Percentiles rank a stretch among this genome's conserved stretches.
These are phyloP conservation scores for Yarrowia sp. DNA, from an alignment of 805 yeast genomes.

Conservation along the genomic window DNA sequence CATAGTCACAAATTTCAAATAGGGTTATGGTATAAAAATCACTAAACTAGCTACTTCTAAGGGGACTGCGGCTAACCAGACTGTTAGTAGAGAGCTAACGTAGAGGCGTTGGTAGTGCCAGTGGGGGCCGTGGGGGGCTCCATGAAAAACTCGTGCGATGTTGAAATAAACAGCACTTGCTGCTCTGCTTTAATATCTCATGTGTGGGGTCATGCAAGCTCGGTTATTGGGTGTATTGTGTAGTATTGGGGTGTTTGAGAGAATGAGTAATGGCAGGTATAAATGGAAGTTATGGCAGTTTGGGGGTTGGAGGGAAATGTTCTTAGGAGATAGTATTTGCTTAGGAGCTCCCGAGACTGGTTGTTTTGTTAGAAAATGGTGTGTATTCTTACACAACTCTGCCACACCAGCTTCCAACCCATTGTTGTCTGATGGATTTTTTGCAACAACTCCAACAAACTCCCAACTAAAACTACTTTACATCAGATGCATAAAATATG, in stretches of 20 bases:
- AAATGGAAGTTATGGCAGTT: background rate
- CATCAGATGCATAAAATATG: background rate
- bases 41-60: background rate
- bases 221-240: background rate
- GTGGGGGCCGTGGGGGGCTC: slow-evolving; percentile 5
- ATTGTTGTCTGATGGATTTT: background rate
- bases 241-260: background rate
- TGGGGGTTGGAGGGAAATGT: background rate
- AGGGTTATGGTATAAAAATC: slow-evolving; percentile 19
- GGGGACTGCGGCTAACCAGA: slow-evolving; percentile 8
- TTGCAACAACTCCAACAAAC: background rate
- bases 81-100: slow-evolving; percentile 4
- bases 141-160: too few species aligned
- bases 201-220: slow-evolving; percentile 12
- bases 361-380: too few species aligned
- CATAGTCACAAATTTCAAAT: slow-evolving; percentile 34
- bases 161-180: background rate
- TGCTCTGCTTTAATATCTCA: background rate
- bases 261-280: background rate
- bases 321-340: too few species aligned
- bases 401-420: background rate
- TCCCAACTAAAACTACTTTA: background rate
- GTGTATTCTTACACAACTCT: background rate
- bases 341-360: too few species aligned
- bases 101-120: slow-evolving; percentile 9